phyloP scores from a whole-genome alignment of 1,284 basidiomycete genomes.

The Paramarasmius palmivorus region DNA sequence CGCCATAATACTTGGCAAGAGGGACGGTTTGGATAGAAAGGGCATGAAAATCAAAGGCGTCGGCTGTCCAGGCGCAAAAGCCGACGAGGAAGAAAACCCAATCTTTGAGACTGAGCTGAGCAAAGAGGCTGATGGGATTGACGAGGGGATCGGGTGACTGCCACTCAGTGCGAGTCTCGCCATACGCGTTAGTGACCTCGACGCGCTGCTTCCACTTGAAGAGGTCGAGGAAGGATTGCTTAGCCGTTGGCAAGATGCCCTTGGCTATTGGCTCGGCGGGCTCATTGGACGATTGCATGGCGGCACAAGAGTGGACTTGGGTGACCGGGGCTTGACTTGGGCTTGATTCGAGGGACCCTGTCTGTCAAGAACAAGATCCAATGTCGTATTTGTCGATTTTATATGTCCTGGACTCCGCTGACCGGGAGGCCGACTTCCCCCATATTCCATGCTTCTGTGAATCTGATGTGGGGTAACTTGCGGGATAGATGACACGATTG shows the following conservation, averaged over 20 bases:
- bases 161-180: constrained; percentile 6
- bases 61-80: constrained; percentile 6
- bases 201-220: constrained; percentile 7
- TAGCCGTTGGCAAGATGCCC: constrained; percentile 5
- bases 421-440: too few species aligned
- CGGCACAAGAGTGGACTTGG: background rate
- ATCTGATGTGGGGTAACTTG: too few species aligned
- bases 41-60: constrained; percentile 8
- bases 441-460: too few species aligned
- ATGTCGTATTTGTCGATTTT: too few species aligned
- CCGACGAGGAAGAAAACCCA: constrained; percentile 8
- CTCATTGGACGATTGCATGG: constrained; percentile 1
- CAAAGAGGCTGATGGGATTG: constrained; percentile 4
- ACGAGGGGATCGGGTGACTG: constrained; percentile 1
- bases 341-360: too few species aligned
- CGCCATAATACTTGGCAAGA: constrained; percentile 3
- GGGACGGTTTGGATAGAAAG: constrained; percentile 5
- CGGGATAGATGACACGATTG: too few species aligned
- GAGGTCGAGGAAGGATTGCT: constrained; percentile 3
- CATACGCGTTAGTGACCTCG: constrained; percentile 4
- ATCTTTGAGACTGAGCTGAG: constrained; percentile 1
- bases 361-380: too few species aligned
- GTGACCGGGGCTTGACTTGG: too few species aligned
- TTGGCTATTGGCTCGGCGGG: constrained; percentile 9
- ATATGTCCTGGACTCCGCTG: too few species aligned